Evolutionary conservation across 106 monocot genomes (phyloP).

Genomic region (Alisma plantagoaquatica): DNA sequence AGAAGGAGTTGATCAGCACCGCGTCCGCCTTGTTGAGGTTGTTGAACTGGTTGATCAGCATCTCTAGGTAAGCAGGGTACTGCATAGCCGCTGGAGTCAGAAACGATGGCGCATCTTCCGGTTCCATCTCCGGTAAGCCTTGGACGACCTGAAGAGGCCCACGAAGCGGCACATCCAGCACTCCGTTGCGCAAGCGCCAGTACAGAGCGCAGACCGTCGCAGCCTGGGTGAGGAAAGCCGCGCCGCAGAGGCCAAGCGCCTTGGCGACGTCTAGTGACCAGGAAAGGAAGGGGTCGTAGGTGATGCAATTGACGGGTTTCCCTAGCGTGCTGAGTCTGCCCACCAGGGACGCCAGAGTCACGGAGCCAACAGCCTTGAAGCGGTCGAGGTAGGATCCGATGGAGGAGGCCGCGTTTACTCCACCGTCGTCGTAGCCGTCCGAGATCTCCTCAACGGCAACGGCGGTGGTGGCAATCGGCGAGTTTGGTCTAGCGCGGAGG

Average conservation of each 20-base stretch:
- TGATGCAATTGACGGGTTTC: neutral
- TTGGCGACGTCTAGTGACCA: conserved; percentile 1
- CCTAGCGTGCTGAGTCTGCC: neutral
- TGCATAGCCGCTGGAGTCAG: neutral
- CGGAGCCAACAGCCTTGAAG: neutral
- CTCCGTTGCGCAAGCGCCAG: neutral
- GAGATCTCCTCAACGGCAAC: conserved; percentile 1
- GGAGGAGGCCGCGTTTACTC: neutral
- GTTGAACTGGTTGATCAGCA: conserved; percentile 6
- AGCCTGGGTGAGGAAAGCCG: conserved; percentile 7
- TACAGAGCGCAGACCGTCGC: conserved; percentile 1
- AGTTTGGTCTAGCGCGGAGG: neutral
- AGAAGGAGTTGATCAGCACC: conserved; percentile 1
- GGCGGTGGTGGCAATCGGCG: neutral
- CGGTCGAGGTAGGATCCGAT: neutral
- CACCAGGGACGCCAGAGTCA: neutral
- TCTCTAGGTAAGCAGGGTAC: neutral
- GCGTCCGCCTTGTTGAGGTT: conserved; percentile 3
- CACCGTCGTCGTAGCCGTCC: conserved; percentile 9
- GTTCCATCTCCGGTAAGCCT: conserved; percentile 1
- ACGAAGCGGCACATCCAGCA: neutral
- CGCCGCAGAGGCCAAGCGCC: neutral
- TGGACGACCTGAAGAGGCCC: neutral
- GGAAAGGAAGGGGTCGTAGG: conserved; percentile 6
- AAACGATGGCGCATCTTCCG: conserved; percentile 5